Base-by-base conservation (phyloP, 1,284 basidiomycete genomes). In the Ganoderma resinaceum region DNA sequence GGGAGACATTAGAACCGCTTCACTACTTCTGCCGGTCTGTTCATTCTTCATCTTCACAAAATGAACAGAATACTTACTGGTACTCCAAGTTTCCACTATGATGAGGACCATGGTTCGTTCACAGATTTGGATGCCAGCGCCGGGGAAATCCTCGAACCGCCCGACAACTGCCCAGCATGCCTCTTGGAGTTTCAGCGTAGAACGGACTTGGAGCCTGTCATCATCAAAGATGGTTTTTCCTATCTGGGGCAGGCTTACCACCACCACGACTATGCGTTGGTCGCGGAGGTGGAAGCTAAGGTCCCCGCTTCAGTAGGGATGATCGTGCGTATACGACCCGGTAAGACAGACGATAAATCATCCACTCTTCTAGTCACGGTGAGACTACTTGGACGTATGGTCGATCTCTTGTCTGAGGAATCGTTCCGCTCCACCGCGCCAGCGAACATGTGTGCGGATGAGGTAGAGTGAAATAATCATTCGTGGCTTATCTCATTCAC, bases 1-100 rank as follows among this genome's bases (percentile, higher is more conserved):
- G 31, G 18, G 29, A 55, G 29, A 9, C 37, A 0, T 5, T 72
- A 4, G 70, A 68, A 12, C 65, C 70, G 7, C 62, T 61, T 42
- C 83, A 88, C 8, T 93, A 83, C 75, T 91, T 87, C 75, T 91
- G 86, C 78, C 86, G 84, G 91, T 91, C 71, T 71, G 81, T 72
- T 63, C 18, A 16, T 11, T 8, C 23, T 18, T 2, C n/a, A 3
- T 43, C n/a, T 26, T 49, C 55, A n/a, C 23, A 16, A 23, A n/a
- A 16, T 33, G 23, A 9, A 2, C 18, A 60, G 29, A 26, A 7
- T 38, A 23, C 57, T 59, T 8, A 59, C 5, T 26, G 12, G 20
- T 2, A 3, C 35, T 26, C 7, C 3, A 16, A 60, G 58, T 33
- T 72, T 75, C 40, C 64, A 73, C 7, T 80, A 79, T 67, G 68